Evolutionary conservation across 2,329 filamentous ascomycete genomes (phyloP).

Genomic region (Ceratocystis destructans): DNA sequence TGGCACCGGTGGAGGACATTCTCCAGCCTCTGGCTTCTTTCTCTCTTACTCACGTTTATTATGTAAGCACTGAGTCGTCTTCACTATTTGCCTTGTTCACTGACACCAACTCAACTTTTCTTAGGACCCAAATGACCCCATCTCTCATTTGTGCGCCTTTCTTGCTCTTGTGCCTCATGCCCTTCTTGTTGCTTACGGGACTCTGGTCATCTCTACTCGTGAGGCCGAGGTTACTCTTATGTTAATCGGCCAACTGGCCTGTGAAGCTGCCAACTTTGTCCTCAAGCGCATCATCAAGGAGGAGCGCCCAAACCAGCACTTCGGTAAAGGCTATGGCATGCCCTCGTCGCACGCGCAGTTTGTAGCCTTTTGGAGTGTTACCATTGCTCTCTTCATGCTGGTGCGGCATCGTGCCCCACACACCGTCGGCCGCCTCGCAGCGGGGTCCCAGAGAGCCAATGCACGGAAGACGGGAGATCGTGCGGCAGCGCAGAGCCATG

Average conservation of each 20-base stretch:
- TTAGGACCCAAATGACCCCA: slow-evolving; percentile 63
- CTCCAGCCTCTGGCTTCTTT: slow-evolving; percentile 60
- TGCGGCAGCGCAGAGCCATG: neutral
- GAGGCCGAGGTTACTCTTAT: slow-evolving; percentile 81
- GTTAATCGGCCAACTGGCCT: slow-evolving; percentile 81
- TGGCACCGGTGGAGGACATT: slow-evolving; percentile 9
- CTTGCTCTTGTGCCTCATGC: slow-evolving; percentile 88
- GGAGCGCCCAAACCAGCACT: slow-evolving; percentile 67
- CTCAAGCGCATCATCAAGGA: slow-evolving; percentile 88
- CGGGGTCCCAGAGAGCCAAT: neutral
- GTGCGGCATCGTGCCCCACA: slow-evolving; percentile 46
- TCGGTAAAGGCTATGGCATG: slow-evolving; percentile 97
- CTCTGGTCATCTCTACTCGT: slow-evolving; percentile 78
- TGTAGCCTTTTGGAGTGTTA: slow-evolving; percentile 78
- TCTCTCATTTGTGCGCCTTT: slow-evolving; percentile 84
- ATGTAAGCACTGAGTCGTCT: slow-evolving; percentile 41
- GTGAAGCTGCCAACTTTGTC: slow-evolving; percentile 79
- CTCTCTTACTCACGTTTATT: slow-evolving; percentile 90
- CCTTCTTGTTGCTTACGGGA: slow-evolving; percentile 78
- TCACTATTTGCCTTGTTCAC: slow-evolving; percentile 6
- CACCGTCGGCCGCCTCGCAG: neutral
- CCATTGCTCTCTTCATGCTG: slow-evolving; percentile 70
- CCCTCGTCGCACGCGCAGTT: slow-evolving; percentile 90
- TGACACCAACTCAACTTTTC: neutral
- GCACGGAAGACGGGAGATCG: neutral